These are phyloP conservation scores for Cubamyces lactineus DNA, from an alignment of 768 basidiomycete species.

Conservation along the genomic window DNA sequence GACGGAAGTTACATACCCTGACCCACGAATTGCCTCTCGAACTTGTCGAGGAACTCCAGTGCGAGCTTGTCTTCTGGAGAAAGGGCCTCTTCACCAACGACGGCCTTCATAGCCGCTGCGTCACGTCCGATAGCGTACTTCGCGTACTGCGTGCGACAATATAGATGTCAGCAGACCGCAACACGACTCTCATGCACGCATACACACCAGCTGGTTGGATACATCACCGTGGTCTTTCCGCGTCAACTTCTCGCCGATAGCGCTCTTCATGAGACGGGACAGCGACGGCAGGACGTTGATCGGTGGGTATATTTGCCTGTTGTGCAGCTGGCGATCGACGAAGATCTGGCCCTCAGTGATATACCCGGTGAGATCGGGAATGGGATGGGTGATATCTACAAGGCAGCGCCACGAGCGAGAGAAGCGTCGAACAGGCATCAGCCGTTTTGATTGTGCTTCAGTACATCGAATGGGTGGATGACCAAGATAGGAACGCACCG, in stretches of 20 bases:
- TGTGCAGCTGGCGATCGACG: constrained; percentile 96
- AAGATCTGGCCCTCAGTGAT: constrained; percentile 99
- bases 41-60: constrained; percentile 96
- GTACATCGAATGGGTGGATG: neutral
- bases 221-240: constrained; percentile 99
- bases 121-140: constrained; percentile 98
- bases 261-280: constrained; percentile 99
- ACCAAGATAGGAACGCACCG: constrained; percentile 53
- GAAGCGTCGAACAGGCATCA: neutral
- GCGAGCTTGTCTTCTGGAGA: constrained; percentile 95
- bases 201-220: constrained; percentile 92
- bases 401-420: constrained; percentile 7
- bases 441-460: neutral
- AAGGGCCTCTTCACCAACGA: constrained; percentile 97
- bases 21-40: constrained; percentile 95
- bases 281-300: constrained; percentile 99
- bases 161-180: constrained; percentile 6
- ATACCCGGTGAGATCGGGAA: constrained; percentile 98
- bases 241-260: constrained; percentile 96
- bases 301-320: constrained; percentile 97
- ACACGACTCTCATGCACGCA: constrained; percentile 1
- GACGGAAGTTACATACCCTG: constrained; percentile 63
- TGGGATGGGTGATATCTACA: constrained; percentile 99
- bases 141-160: constrained; percentile 66
- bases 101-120: constrained; percentile 98